phyloP scores from a whole-genome alignment of 768 basidiomycete genomes.

The Hypholoma sublateritium region DNA sequence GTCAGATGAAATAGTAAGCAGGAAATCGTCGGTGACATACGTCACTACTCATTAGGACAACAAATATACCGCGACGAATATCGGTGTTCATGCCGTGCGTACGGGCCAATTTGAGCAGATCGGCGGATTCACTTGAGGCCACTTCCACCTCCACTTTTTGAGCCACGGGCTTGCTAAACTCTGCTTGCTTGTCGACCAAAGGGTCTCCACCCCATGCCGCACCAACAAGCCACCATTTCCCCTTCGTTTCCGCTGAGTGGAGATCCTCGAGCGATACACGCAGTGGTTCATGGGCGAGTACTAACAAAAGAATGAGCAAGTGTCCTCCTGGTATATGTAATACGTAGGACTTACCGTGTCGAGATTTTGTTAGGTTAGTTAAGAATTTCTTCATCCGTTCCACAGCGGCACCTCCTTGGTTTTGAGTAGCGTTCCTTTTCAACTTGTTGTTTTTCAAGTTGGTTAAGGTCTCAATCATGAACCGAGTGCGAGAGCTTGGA shows the following conservation, averaged over 20 bases:
- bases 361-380: constrained; percentile 69
- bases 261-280: constrained; percentile 86
- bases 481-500: constrained; percentile 83
- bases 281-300: constrained; percentile 81
- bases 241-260: constrained; percentile 77
- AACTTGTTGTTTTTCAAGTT: constrained; percentile 92
- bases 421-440: constrained; percentile 61
- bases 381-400: constrained; percentile 90
- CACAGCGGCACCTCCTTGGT: constrained; percentile 73
- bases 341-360: constrained; percentile 51
- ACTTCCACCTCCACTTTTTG: constrained; percentile 23
- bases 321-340: not conserved
- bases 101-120: constrained; percentile 76
- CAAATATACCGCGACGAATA: constrained; percentile 86
- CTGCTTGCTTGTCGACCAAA: constrained; percentile 66
- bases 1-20: too few species aligned
- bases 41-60: constrained; percentile 94
- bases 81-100: constrained; percentile 99
- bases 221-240: constrained; percentile 99
- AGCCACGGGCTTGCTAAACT: constrained; percentile 23
- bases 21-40: constrained; percentile 47
- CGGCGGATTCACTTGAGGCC: constrained; percentile 26
- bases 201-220: constrained; percentile 96
- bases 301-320: constrained; percentile 35
- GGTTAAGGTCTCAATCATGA: constrained; percentile 92